Evolutionary conservation across 192 early-diverging fungal species (phyloP), one percentile per base, ranked within the genome.

Genomic region (Spizellomyces punctatus): DNA sequence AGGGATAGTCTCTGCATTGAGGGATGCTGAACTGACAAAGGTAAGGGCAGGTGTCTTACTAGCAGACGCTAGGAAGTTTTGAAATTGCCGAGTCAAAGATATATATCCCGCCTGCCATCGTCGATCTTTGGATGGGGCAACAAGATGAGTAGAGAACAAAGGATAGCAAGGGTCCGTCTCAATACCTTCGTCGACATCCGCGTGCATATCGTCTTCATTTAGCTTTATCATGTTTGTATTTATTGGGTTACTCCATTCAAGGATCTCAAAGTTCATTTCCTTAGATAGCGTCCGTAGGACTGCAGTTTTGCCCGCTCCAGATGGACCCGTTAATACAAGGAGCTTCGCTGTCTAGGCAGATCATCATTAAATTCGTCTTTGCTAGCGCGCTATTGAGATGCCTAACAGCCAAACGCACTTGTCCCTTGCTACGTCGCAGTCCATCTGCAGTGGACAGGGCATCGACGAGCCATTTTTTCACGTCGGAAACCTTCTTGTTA

Each of bases 231-330:
- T 21, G 45, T 75, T 68, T 5, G 58, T 62, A 48, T 79, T 71
- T 8, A 76, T 47, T 8, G 82, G 82, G 64, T 83, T 83, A 60
- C 56, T 60, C 82, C 82, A 83, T 66, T 83, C 82, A 1, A 78
- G 6, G 6, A 83, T 73, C 22, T 83, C 73, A 58, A 73, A 76
- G n/a, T 58, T 17, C 63, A 83, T 49, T 54, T 83, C 78, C 43
- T 47, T 72, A 10, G 78, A 27, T 16, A 83, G 66, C 71, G 73
- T 55, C 36, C 57, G 54, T 19, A 84, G 44, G 27, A 71, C 65
- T 14, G 82, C 79, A 4, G 82, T 82, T 69, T 84, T 84, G 17
- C 77, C 82, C 6, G 75, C 65, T 1, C 82, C 82, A 6, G 77
- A 82, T 5, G 78, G 81, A 16, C 82, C 82, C 16, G 82, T 82